phyloP scores from a whole-genome alignment of 768 basidiomycete species.

The Hydnomerulius pinastri region DNA sequence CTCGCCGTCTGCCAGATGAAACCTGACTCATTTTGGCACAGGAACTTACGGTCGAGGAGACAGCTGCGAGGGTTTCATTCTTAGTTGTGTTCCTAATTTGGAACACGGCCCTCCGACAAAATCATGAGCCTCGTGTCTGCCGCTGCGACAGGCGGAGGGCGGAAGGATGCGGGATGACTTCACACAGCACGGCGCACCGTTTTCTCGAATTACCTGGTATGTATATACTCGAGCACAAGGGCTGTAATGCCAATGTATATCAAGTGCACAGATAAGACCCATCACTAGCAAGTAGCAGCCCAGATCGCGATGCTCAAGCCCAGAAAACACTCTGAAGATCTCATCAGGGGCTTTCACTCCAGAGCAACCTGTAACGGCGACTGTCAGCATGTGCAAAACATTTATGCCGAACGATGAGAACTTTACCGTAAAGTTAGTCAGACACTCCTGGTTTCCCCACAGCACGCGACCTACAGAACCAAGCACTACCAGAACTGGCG shows the following conservation, averaged over 20 bases:
- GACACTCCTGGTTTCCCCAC: background rate
- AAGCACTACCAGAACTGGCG: conserved; percentile 67
- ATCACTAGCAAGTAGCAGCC: background rate
- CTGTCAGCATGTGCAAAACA: background rate
- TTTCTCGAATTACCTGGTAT: too few species aligned
- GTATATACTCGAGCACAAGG: background rate
- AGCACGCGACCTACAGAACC: background rate
- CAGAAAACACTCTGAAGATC: background rate
- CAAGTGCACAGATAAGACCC: background rate
- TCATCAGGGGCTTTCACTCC: background rate
- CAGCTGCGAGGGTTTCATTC: too few species aligned
- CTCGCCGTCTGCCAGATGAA: too few species aligned
- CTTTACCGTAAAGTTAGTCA: background rate
- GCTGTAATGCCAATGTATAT: background rate
- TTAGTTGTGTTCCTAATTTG: too few species aligned
- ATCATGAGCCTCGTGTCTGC: too few species aligned
- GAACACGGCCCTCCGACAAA: too few species aligned
- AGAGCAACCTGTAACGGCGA: background rate
- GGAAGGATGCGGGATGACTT: too few species aligned
- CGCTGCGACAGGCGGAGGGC: too few species aligned
- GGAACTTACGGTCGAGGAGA: too few species aligned
- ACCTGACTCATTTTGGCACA: too few species aligned
- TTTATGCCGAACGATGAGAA: background rate
- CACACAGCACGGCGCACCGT: background rate
- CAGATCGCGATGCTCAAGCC: background rate